These are phyloP conservation scores for Echria macrotheca DNA, from an alignment of 495 filamentous ascomycete genomes.

Conservation along the genomic window DNA sequence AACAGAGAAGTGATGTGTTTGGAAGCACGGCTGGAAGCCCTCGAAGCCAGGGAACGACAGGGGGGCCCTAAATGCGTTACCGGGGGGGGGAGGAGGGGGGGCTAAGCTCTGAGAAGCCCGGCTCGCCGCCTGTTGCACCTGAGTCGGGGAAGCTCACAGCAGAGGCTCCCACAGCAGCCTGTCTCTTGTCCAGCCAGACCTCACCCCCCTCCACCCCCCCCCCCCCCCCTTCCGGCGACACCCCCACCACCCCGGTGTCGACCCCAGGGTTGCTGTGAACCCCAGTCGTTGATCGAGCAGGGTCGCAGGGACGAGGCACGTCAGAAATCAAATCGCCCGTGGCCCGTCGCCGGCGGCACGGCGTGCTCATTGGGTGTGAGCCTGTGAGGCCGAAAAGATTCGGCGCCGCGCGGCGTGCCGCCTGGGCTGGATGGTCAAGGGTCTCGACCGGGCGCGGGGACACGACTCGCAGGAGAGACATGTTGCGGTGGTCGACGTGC, in stretches of 20 bases:
- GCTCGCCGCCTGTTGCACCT: conserved; percentile 2
- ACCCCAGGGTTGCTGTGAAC: conserved; percentile 10
- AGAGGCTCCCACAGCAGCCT: too few relatives aligned
- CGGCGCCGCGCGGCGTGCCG: background rate
- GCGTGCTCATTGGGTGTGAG: background rate
- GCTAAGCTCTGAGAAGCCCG: conserved; percentile 6
- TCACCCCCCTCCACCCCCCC: conserved; percentile 10
- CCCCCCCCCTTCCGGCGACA: background rate
- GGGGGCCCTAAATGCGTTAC: conserved; percentile 3
- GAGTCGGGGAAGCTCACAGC: background rate
- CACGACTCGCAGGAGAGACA: too few relatives aligned
- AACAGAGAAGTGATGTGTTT: conserved; percentile 18
- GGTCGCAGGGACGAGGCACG: conserved; percentile 11
- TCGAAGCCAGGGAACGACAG: conserved; percentile 17
- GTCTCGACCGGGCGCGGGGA: too few relatives aligned
- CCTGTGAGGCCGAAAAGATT: background rate
- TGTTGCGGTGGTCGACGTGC: too few relatives aligned
- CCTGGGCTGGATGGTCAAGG: too few relatives aligned
- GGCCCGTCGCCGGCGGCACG: background rate
- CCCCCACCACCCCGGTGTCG: conserved; percentile 9
- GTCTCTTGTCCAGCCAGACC: too few relatives aligned
- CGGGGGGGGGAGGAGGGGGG: too few relatives aligned
- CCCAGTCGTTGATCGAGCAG: conserved; percentile 10
- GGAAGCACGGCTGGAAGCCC: conserved; percentile 23
- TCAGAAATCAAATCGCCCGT: conserved; percentile 17